Evolutionary conservation across 1,139 yeast species (phyloP).

Genomic region (Pichia sp.): DNA sequence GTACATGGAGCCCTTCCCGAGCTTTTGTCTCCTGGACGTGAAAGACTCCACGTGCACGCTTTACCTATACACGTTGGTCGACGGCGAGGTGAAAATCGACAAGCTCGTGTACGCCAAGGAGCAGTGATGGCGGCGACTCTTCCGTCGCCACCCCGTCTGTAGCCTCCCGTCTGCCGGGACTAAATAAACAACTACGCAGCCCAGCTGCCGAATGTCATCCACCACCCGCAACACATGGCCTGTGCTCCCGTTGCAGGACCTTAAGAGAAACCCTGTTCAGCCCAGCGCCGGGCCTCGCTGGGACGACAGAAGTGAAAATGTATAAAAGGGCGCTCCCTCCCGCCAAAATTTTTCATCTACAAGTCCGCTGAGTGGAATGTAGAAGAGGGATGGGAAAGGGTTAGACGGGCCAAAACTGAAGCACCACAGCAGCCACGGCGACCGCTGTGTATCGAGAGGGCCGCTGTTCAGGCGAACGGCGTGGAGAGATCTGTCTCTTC

Average conservation of each 20-base stretch:
- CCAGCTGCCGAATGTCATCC: too few relatives aligned
- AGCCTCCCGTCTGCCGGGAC: too few relatives aligned
- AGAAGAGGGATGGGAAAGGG: too few relatives aligned
- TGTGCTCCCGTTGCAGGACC: too few relatives aligned
- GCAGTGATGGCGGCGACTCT: slow-evolving; percentile 19
- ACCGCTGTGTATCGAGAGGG: too few relatives aligned
- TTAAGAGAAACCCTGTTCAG: slow-evolving; percentile 13
- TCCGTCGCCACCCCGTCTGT: too few relatives aligned
- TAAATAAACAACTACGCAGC: too few relatives aligned
- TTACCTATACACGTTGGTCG: slow-evolving; percentile 76
- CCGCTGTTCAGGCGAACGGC: too few relatives aligned
- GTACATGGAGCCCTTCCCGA: slow-evolving; percentile 59
- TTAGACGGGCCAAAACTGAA: not conserved
- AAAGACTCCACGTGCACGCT: slow-evolving; percentile 74
- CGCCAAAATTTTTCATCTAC: not conserved
- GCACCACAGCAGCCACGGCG: too few relatives aligned
- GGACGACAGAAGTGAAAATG: not conserved
- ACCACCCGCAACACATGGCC: too few relatives aligned
- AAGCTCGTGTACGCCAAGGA: slow-evolving; percentile 78
- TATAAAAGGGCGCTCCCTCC: slow-evolving; percentile 5
- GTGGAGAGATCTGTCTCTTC: too few relatives aligned
- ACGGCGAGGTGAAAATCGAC: slow-evolving; percentile 87
- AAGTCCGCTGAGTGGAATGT: too few relatives aligned
- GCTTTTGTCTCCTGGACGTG: slow-evolving; percentile 83
- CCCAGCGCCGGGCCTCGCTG: not conserved